phyloP scores from a whole-genome alignment of 768 basidiomycete genomes.

The Paxillus ammoniavirescens region DNA sequence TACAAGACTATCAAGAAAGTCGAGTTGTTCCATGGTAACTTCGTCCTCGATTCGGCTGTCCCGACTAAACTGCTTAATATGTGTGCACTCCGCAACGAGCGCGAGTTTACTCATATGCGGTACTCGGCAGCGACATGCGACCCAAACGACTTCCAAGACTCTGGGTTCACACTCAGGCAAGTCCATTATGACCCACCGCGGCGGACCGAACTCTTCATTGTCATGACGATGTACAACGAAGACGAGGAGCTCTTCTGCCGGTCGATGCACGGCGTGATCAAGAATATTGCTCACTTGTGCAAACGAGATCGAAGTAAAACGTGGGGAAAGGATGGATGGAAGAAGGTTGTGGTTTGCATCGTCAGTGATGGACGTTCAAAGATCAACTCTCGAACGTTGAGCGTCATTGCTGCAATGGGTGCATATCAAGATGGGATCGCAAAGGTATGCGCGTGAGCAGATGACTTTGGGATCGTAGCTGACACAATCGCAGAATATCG shows the following conservation, averaged over 20 bases:
- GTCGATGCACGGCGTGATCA: slow-evolving; percentile 95
- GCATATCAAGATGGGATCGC: slow-evolving; percentile 93
- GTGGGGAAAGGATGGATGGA: slow-evolving; percentile 98
- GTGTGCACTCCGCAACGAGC: slow-evolving; percentile 72
- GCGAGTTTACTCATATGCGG: slow-evolving; percentile 95
- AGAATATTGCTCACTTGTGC: slow-evolving; percentile 88
- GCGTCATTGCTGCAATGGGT: slow-evolving; percentile 90
- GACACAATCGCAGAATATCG: slow-evolving; percentile 49
- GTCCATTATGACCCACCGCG: slow-evolving; percentile 89
- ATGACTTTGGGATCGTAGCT: background rate
- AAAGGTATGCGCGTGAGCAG: slow-evolving; percentile 47
- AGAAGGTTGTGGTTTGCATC: slow-evolving; percentile 94
- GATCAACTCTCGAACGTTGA: slow-evolving; percentile 81
- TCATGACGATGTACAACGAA: slow-evolving; percentile 98
- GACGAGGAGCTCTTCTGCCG: slow-evolving; percentile 87
- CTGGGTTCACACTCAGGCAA: slow-evolving; percentile 86
- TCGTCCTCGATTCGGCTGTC: slow-evolving; percentile 87
- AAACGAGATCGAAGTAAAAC: slow-evolving; percentile 86
- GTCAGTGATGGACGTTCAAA: slow-evolving; percentile 85
- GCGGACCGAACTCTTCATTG: slow-evolving; percentile 92
- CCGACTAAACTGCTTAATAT: slow-evolving; percentile 89
- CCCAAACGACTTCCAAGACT: slow-evolving; percentile 84
- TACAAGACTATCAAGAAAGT: slow-evolving; percentile 95
- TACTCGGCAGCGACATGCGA: slow-evolving; percentile 96
- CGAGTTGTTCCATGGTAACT: slow-evolving; percentile 91